These are phyloP conservation scores for Domatiomyces catenatus DNA, from an alignment of 2,329 filamentous ascomycete genomes.

Conservation along the genomic window DNA sequence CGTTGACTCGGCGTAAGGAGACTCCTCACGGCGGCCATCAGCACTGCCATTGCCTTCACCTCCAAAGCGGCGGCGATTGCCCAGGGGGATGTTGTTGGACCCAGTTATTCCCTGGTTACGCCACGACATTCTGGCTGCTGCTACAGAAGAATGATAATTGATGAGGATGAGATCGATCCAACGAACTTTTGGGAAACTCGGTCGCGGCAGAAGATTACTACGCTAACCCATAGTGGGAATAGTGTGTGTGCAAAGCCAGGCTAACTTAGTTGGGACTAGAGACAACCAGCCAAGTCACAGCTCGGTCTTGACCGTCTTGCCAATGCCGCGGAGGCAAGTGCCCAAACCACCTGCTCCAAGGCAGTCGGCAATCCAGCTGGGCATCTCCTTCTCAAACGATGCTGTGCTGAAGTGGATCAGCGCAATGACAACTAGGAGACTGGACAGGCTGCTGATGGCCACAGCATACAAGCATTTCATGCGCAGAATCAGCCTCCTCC, in stretches of 20 bases:
- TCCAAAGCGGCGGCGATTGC: slow-evolving; percentile 65
- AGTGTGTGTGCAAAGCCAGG: too few species aligned
- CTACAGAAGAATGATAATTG: background rate
- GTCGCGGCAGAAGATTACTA: too few species aligned
- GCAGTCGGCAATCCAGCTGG: background rate
- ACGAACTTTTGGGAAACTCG: too few species aligned
- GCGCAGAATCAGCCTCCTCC: slow-evolving; percentile 10
- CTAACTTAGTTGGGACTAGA: too few species aligned
- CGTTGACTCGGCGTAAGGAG: slow-evolving; percentile 35
- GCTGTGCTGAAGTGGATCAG: slow-evolving; percentile 5
- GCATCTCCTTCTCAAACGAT: background rate
- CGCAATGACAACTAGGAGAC: slow-evolving; percentile 7
- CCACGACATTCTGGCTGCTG: slow-evolving; percentile 41
- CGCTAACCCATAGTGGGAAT: too few species aligned
- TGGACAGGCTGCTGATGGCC: slow-evolving; percentile 13
- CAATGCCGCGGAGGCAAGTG: background rate
- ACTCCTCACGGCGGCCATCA: slow-evolving; percentile 26
- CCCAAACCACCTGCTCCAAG: background rate
- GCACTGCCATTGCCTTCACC: slow-evolving; percentile 41
- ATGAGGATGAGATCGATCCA: background rate
- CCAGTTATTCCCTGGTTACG: slow-evolving; percentile 73
- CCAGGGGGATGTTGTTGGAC: slow-evolving; percentile 93
- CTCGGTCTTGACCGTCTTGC: background rate
- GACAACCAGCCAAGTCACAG: background rate
- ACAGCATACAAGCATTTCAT: slow-evolving; percentile 17